These are phyloP conservation scores for Vitis cinerea DNA, from an alignment of 164 flowering plant species.

Conservation along the genomic window DNA sequence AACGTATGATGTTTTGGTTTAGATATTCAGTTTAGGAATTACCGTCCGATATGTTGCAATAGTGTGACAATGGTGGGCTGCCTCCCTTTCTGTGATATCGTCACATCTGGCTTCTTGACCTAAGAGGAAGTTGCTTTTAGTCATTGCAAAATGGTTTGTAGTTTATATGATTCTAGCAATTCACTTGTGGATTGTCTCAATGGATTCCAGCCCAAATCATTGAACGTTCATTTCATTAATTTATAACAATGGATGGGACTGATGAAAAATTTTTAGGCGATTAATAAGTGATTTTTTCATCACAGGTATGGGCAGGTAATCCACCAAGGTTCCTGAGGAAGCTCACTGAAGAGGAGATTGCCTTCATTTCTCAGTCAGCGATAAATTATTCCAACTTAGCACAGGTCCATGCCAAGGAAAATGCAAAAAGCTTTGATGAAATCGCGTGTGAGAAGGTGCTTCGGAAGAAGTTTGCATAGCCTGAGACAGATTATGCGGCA, in stretches of 20 bases:
- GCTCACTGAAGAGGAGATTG: conserved; percentile 86
- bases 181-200: too few species aligned
- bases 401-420: conserved; percentile 86
- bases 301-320: conserved; percentile 95
- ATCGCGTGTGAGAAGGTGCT: conserved; percentile 78
- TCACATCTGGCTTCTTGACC: too few species aligned
- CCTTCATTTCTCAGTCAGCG: conserved; percentile 80
- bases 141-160: too few species aligned
- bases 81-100: too few species aligned
- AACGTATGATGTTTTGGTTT: too few species aligned
- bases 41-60: neutral
- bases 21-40: neutral
- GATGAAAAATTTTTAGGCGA: too few species aligned
- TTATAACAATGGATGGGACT: too few species aligned
- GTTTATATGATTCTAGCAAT: too few species aligned
- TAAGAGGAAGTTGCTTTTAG: too few species aligned
- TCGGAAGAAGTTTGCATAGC: conserved; percentile 73
- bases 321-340: conserved; percentile 84
- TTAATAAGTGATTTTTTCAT: neutral
- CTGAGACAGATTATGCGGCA: conserved; percentile 85
- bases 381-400: conserved; percentile 75
- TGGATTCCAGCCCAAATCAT: too few species aligned
- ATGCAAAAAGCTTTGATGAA: conserved; percentile 80
- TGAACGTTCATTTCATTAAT: too few species aligned
- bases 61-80: neutral